These are phyloP conservation scores for Geotrichum bryndzae DNA, from an alignment of 1,139 yeast species.

Conservation along the genomic window DNA sequence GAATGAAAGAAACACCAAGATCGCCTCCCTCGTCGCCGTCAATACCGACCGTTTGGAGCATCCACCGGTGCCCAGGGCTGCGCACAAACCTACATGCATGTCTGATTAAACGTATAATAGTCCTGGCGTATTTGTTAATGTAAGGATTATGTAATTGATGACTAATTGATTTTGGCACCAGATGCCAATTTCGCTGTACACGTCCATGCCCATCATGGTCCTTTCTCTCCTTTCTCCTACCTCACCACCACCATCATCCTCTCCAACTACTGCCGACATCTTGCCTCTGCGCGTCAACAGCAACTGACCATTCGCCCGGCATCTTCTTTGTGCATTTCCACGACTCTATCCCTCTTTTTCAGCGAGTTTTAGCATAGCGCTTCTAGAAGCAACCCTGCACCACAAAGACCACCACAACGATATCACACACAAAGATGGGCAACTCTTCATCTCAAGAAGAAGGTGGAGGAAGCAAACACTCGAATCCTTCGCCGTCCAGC, in stretches of 20 bases:
- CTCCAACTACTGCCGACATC: too few species aligned
- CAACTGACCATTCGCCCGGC: not conserved
- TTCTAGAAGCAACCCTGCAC: not conserved
- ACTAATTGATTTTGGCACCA: not conserved
- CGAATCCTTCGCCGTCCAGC: slow-evolving; percentile 9
- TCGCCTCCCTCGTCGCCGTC: not conserved
- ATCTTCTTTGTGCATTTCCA: not conserved
- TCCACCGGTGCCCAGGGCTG: not conserved
- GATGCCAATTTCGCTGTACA: not conserved
- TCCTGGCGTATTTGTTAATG: too few species aligned
- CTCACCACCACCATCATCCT: too few species aligned
- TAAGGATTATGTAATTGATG: not conserved
- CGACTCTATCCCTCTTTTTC: not conserved
- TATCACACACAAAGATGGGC: slow-evolving; percentile 23
- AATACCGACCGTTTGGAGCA: not conserved
- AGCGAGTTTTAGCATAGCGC: not conserved
- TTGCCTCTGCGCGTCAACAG: too few species aligned
- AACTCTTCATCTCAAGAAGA: slow-evolving; percentile 32
- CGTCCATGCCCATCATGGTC: too few species aligned
- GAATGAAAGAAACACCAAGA: not conserved
- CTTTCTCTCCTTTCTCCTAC: too few species aligned
- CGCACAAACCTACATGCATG: not conserved
- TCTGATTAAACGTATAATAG: too few species aligned
- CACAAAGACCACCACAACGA: not conserved
- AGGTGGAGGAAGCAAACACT: not conserved